phyloP scores from a whole-genome alignment of 768 basidiomycete species.

The Russula earlei region DNA sequence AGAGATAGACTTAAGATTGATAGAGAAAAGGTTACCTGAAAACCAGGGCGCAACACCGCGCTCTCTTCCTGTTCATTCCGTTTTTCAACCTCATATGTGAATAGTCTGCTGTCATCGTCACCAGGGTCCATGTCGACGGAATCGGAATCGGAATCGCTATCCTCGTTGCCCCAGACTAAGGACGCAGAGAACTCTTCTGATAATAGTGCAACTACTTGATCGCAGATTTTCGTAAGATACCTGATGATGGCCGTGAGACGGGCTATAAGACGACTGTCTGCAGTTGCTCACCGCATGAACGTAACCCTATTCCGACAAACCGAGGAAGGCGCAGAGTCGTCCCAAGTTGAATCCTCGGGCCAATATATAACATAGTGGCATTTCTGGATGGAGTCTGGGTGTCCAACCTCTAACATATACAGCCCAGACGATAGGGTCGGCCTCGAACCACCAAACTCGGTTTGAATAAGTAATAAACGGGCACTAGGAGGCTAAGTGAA shows the following conservation, averaged over 20 bases:
- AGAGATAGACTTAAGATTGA: background rate
- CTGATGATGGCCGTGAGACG: background rate
- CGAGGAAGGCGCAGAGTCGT: slow-evolving; percentile 37
- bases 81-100: slow-evolving; percentile 45
- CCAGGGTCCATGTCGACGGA: slow-evolving; percentile 32
- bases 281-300: slow-evolving; percentile 44
- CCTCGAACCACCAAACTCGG: background rate
- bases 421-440: background rate
- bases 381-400: slow-evolving; percentile 11
- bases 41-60: slow-evolving; percentile 35
- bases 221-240: slow-evolving; percentile 28
- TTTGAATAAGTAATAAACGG: slow-evolving; percentile 12
- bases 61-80: slow-evolving; percentile 47
- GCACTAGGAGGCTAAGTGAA: slow-evolving; percentile 25
- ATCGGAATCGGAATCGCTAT: slow-evolving; percentile 16
- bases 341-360: slow-evolving; percentile 54
- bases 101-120: slow-evolving; percentile 38
- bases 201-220: slow-evolving; percentile 44
- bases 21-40: slow-evolving; percentile 29
- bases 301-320: slow-evolving; percentile 45
- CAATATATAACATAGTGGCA: slow-evolving; percentile 46
- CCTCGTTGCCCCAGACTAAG: slow-evolving; percentile 36
- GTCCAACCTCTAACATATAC: background rate
- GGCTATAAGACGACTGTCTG: background rate
- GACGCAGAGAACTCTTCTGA: slow-evolving; percentile 37